Conservation (phyloP, 495 filamentous ascomycete species). For the Echria macrotheca region DNA sequence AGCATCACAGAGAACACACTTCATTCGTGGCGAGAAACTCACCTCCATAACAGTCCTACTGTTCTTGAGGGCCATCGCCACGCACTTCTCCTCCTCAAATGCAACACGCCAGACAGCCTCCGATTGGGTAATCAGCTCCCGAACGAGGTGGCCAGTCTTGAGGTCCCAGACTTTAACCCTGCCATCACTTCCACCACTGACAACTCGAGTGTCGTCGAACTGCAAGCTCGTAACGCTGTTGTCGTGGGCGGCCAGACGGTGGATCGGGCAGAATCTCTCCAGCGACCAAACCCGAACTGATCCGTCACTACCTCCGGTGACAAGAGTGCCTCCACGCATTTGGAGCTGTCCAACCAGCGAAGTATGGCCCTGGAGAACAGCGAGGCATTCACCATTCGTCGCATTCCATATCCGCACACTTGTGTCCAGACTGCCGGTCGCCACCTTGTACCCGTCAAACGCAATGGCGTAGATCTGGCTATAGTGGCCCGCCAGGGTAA, state of each 20-base stretch:
- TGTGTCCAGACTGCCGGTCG: slow-evolving; percentile 95
- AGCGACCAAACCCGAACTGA: slow-evolving; percentile 95
- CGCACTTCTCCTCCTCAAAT: slow-evolving; percentile 96
- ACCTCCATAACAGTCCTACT: slow-evolving; percentile 96
- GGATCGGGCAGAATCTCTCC: slow-evolving; percentile 79
- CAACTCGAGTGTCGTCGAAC: slow-evolving; percentile 90
- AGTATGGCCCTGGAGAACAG: slow-evolving; percentile 94
- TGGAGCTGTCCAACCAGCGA: slow-evolving; percentile 96
- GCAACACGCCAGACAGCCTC: slow-evolving; percentile 97
- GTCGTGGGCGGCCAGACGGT: slow-evolving; percentile 93
- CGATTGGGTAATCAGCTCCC: slow-evolving; percentile 82
- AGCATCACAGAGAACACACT: background rate
- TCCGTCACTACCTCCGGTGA: slow-evolving; percentile 93
- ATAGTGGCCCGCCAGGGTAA: slow-evolving; percentile 90
- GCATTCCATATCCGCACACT: slow-evolving; percentile 98
- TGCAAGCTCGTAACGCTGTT: slow-evolving; percentile 97
- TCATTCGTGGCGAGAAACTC: slow-evolving; percentile 21
- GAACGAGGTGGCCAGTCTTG: slow-evolving; percentile 80
- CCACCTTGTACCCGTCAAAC: slow-evolving; percentile 86
- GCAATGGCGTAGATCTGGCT: slow-evolving; percentile 99
- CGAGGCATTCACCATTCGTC: slow-evolving; percentile 75
- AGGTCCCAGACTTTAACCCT: slow-evolving; percentile 97
- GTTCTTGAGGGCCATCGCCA: slow-evolving; percentile 83
- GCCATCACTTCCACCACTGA: slow-evolving; percentile 92
- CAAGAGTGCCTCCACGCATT: slow-evolving; percentile 87